These are phyloP conservation scores for Liquidambar formosana DNA, from an alignment of 164 flowering plant genomes.

Conservation along the genomic window DNA sequence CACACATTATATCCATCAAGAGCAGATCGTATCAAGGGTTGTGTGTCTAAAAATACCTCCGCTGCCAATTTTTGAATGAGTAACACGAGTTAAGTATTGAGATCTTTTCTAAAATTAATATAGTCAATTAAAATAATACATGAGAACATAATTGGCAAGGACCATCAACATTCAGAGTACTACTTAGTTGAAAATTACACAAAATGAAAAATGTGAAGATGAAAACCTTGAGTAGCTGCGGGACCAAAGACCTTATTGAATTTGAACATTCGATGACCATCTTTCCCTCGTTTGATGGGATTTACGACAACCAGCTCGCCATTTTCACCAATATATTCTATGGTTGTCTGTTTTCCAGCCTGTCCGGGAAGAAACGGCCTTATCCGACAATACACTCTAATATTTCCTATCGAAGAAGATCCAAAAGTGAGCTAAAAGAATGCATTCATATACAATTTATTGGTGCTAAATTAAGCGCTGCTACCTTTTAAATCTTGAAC, in stretches of 20 bases:
- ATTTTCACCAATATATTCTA: slow-evolving; percentile 79
- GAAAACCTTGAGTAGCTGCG: slow-evolving; percentile 80
- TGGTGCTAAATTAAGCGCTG: background rate
- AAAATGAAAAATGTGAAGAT: slow-evolving; percentile 1
- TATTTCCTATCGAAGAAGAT: slow-evolving; percentile 59
- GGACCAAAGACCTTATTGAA: slow-evolving; percentile 88
- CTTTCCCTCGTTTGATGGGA: slow-evolving; percentile 86
- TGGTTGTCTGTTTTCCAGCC: slow-evolving; percentile 48
- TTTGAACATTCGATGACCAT: slow-evolving; percentile 60
- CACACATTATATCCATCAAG: slow-evolving; percentile 96
- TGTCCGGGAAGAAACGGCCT: slow-evolving; percentile 87
- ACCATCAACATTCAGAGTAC: background rate
- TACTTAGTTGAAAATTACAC: background rate
- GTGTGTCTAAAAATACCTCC: slow-evolving; percentile 79
- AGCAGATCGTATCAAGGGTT: slow-evolving; percentile 75
- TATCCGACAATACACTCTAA: slow-evolving; percentile 87
- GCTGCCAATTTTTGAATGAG: slow-evolving; percentile 40
- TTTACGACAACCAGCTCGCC: slow-evolving; percentile 77
- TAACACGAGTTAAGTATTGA: background rate
- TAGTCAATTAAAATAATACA: background rate
- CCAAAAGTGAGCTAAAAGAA: slow-evolving; percentile 10
- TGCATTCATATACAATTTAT: background rate
- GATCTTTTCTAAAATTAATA: background rate
- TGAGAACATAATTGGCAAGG: background rate
- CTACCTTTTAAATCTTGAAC: slow-evolving; percentile 95